Evolutionary conservation across 352 stramenopile species (phyloP).

Genomic region (Phytophthora capsici): DNA sequence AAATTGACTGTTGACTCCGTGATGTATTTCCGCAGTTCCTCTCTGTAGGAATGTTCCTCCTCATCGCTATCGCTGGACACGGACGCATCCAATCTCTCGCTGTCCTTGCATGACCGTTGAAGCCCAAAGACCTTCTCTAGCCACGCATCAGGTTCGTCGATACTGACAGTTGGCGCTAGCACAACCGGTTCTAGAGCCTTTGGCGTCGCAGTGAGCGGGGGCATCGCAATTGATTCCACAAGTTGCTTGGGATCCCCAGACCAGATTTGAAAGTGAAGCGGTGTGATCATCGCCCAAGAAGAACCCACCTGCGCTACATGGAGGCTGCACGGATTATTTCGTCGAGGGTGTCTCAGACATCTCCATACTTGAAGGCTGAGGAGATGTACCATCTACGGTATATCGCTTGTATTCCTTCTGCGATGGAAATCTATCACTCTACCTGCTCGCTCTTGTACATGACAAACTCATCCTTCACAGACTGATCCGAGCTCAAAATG

Average conservation of each 20-base stretch:
- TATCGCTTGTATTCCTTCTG: background rate
- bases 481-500: slow-evolving; percentile 32
- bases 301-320: slow-evolving; percentile 4
- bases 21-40: slow-evolving; percentile 27
- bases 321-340: slow-evolving; percentile 7
- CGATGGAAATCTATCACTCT: slow-evolving; percentile 7
- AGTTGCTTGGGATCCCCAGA: slow-evolving; percentile 1
- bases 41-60: slow-evolving; percentile 6
- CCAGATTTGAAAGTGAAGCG: slow-evolving; percentile 31
- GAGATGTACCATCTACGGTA: slow-evolving; percentile 1
- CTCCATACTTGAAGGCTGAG: slow-evolving; percentile 17
- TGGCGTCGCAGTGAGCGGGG: slow-evolving; percentile 16
- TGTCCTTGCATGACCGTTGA: slow-evolving; percentile 1
- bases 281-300: slow-evolving; percentile 2
- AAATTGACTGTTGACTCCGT: slow-evolving; percentile 23
- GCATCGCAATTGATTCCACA: slow-evolving; percentile 5
- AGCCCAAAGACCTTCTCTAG: slow-evolving; percentile 22
- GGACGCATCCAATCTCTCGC: background rate
- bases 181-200: slow-evolving; percentile 15
- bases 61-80: background rate
- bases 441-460: slow-evolving; percentile 34
- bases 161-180: background rate
- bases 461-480: slow-evolving; percentile 42
- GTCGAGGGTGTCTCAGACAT: slow-evolving; percentile 11
- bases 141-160: slow-evolving; percentile 12